Conservation (phyloP, 345 rosid genomes). For the Trapa bicornis region DNA sequence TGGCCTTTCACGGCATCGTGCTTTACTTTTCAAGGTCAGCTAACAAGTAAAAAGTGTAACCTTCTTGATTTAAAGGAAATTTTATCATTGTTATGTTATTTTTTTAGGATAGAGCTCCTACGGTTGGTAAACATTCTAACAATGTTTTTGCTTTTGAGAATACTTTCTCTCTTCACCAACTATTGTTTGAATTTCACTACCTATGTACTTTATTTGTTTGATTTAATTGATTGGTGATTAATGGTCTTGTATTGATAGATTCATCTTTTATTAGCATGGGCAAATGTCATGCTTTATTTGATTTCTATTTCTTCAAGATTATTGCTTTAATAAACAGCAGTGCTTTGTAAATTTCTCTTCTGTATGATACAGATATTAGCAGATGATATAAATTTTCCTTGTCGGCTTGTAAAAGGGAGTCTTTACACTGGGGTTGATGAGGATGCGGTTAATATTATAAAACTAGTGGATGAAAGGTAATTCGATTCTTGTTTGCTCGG, state of each 20-base stretch:
- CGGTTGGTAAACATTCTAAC: not conserved
- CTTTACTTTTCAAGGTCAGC: constrained; percentile 94
- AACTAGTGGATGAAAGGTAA: constrained; percentile 82
- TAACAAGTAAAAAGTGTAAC: constrained; percentile 8
- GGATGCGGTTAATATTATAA: constrained; percentile 91
- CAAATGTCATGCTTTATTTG: not conserved
- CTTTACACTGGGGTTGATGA: constrained; percentile 98
- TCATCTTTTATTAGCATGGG: not conserved
- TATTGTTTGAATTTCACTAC: not conserved
- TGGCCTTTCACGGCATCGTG: constrained; percentile 92
- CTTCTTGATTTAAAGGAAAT: not conserved
- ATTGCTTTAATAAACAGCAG: not conserved
- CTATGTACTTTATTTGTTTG: not conserved
- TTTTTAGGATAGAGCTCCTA: not conserved
- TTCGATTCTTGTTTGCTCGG: constrained; percentile 12
- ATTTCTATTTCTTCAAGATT: not conserved
- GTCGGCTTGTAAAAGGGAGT: constrained; percentile 96
- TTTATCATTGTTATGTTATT: not conserved
- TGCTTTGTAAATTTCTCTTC: not conserved
- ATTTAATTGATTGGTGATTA: not conserved
- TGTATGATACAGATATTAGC: constrained; percentile 62
- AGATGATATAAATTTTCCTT: constrained; percentile 62
- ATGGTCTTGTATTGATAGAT: not conserved
- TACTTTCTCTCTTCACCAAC: not conserved
- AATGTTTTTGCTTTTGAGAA: not conserved